These are phyloP conservation scores for Scolecobasidium constrictum DNA, from an alignment of 2,329 filamentous ascomycete genomes.

Conservation along the genomic window DNA sequence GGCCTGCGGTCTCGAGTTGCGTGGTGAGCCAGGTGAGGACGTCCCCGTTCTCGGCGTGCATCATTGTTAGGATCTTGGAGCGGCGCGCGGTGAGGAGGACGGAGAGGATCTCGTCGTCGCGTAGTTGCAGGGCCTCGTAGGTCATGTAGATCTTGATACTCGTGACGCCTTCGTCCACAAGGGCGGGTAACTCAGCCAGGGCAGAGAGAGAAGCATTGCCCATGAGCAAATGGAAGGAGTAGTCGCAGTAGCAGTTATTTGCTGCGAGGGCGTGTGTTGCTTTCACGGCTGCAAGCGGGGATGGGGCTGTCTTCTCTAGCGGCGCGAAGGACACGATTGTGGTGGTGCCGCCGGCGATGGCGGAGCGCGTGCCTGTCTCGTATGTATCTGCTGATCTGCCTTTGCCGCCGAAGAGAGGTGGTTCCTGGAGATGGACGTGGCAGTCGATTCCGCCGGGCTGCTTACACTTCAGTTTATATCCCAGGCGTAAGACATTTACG, in stretches of 20 bases:
- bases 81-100: conserved; percentile 38
- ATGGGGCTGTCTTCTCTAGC: conserved; percentile 33
- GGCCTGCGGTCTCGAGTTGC: conserved; percentile 37
- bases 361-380: conserved; percentile 32
- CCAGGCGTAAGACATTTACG: background rate
- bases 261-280: conserved; percentile 31
- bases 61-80: conserved; percentile 37
- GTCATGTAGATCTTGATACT: conserved; percentile 35
- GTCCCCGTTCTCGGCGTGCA: conserved; percentile 38
- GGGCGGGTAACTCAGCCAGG: conserved; percentile 23
- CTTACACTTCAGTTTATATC: background rate
- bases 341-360: conserved; percentile 38
- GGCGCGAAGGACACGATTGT: conserved; percentile 39
- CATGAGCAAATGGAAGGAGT: conserved; percentile 31
- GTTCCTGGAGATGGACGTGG: conserved; percentile 36
- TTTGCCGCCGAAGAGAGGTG: conserved; percentile 31
- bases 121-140: conserved; percentile 27
- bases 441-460: conserved; percentile 32
- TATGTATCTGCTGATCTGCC: conserved; percentile 28
- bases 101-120: conserved; percentile 36
- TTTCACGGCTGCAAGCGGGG: conserved; percentile 31
- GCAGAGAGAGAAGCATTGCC: conserved; percentile 24
- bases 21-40: conserved; percentile 44
- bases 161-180: conserved; percentile 26
- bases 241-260: conserved; percentile 37